A percentile compares a stretch with the other conserved stretches of the same genome.
Conservation (phyloP, 2,329 filamentous ascomycete species). For the Diaporthe amygdali region DNA sequence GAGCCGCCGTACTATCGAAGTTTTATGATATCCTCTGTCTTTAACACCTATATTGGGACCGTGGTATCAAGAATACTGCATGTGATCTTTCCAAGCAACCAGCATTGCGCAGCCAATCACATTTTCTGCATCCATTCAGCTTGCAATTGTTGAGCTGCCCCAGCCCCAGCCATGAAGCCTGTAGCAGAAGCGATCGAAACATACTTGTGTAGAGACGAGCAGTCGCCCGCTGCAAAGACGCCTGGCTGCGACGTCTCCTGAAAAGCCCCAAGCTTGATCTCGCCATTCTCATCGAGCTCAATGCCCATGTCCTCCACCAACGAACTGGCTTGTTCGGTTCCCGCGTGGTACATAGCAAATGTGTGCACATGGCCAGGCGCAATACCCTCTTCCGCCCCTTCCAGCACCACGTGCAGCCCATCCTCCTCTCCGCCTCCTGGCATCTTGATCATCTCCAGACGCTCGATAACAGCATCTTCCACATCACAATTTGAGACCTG, state of each 20-base stretch:
- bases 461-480: neutral
- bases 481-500: neutral
- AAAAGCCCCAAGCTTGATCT: neutral
- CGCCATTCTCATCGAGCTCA: neutral
- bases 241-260: neutral
- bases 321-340: neutral
- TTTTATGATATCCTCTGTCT: no score
- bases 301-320: neutral
- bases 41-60: no score
- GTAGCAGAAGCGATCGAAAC: neutral
- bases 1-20: no score
- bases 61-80: no score
- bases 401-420: neutral
- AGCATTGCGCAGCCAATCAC: no score
- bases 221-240: neutral
- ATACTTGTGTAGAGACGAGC: neutral
- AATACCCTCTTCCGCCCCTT: neutral
- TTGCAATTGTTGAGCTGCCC: neutral
- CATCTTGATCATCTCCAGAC: neutral
- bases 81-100: no score
- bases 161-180: neutral
- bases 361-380: neutral
- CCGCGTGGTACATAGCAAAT: neutral
- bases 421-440: neutral
- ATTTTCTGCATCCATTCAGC: neutral